Percentiles rank a stretch among this genome's conserved stretches.
Conservation (phyloP, 345 rosid species). For the Anacardium occidentale region DNA sequence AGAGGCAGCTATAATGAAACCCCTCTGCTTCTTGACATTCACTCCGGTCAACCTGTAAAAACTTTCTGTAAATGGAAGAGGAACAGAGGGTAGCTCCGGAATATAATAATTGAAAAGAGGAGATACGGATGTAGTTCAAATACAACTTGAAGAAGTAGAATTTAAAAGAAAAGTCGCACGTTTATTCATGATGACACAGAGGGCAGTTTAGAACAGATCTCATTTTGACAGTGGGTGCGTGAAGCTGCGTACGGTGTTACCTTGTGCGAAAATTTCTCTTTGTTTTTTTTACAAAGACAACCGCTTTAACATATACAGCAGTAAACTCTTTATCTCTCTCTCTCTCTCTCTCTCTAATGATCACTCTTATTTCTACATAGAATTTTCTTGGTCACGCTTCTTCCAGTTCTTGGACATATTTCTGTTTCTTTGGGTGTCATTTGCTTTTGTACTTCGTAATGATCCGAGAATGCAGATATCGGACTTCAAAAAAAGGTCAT, state of each 20-base stretch:
- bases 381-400: constrained; percentile 4
- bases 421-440: neutral
- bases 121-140: neutral
- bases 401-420: neutral
- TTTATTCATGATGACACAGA: constrained; percentile 33
- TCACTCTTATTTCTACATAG: neutral
- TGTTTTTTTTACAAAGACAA: neutral
- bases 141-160: neutral
- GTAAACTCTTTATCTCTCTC: neutral
- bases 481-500: neutral
- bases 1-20: neutral
- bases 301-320: neutral
- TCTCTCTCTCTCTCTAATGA: neutral
- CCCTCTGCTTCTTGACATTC: neutral
- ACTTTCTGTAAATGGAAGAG: neutral
- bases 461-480: constrained; percentile 10
- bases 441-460: constrained; percentile 15
- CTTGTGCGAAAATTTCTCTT: constrained; percentile 21
- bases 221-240: constrained; percentile 6
- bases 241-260: constrained; percentile 22
- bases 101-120: neutral
- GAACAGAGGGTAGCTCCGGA: neutral
- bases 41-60: neutral
- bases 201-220: neutral
- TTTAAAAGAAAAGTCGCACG: constrained; percentile 25